Evolutionary conservation across 208 protist species (phyloP).

Genomic region (Crithidia expoeki): DNA sequence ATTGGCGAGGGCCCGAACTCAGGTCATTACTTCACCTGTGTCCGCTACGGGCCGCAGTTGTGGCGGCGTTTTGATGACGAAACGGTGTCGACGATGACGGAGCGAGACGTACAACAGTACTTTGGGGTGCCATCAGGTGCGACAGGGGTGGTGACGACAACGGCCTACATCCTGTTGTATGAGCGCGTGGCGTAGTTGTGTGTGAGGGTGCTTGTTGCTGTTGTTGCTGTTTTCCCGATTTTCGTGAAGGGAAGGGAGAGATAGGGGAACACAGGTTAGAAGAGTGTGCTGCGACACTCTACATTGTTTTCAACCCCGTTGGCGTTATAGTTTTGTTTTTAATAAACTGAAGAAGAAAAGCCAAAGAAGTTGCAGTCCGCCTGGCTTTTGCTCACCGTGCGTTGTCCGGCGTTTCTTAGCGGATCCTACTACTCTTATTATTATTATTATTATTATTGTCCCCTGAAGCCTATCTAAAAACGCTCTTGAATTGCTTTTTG

Average conservation of each 20-base stretch:
- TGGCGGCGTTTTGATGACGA: conserved; percentile 94
- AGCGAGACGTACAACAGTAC: conserved; percentile 82
- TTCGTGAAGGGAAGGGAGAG: too few species aligned
- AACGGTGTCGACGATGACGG: conserved; percentile 70
- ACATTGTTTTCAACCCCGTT: too few species aligned
- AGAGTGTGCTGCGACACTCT: neutral
- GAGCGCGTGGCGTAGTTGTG: conserved; percentile 73
- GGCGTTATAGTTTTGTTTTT: too few species aligned
- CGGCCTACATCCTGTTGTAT: conserved; percentile 90
- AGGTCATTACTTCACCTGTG: conserved; percentile 93
- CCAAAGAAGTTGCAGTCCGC: too few species aligned
- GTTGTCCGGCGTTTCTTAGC: too few species aligned
- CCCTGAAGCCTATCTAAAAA: too few species aligned
- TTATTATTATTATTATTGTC: too few species aligned
- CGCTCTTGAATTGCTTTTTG: neutral
- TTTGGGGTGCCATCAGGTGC: conserved; percentile 80
- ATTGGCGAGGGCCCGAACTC: conserved; percentile 75
- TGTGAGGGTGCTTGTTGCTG: conserved; percentile 9
- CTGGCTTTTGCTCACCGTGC: too few species aligned
- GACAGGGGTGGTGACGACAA: conserved; percentile 65
- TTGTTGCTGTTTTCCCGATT: neutral
- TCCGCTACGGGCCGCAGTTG: conserved; percentile 69
- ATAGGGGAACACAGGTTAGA: too few species aligned
- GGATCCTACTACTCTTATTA: too few species aligned
- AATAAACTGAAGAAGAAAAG: too few species aligned